Evolutionary conservation across 1,139 yeast species (phyloP), one percentile per base, ranked within the genome.

Genomic region (Zygosaccharomyces sapae): DNA sequence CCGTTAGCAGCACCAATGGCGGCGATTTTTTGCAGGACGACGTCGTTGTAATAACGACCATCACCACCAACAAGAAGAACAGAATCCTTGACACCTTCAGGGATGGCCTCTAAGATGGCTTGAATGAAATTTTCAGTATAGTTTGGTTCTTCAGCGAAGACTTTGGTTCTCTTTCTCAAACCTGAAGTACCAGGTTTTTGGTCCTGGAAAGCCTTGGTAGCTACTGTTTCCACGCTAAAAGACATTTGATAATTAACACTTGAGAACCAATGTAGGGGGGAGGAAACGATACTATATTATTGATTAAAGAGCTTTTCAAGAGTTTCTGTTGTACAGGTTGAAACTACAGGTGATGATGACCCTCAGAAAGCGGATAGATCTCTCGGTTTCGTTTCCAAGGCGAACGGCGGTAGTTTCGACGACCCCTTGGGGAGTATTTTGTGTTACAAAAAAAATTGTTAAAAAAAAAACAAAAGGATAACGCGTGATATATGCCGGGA

Each of bases 121-220:
- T 92, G 98, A 55, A 92, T 79, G 70, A 92, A 92, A 73, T 92
- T 92, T 68, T 92, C 98, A 1, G 96, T 85, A 70, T 92, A 92
- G 65, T 87, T 74, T 8, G 77, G 76, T 63, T 84, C 83, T 22
- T 61, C 48, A 69, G 87, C 79, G 72, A 92, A 92, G 24, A 87
- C 94, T 29, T 75, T 75, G 41, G 90, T 96, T 70, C 85, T 88
- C 74, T 92, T 92, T 63, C 98, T 80, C 48, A 92, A 80, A 27
- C 98, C 98, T 5, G 97, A 90, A 18, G 98, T 92, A 38, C 98
- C 98, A 12, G 98, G 98, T 67, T 90, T 92, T 69, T 92, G 98
- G 70, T 90, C 98, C 43, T 72, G 76, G 68, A 80, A 90, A 1
- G 96, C 83, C 18, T 76, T 80, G n/a, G 97, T 90, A 40, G 59